These are phyloP conservation scores for Immersiella caudata DNA, from an alignment of 495 filamentous ascomycete genomes.

Conservation along the genomic window DNA sequence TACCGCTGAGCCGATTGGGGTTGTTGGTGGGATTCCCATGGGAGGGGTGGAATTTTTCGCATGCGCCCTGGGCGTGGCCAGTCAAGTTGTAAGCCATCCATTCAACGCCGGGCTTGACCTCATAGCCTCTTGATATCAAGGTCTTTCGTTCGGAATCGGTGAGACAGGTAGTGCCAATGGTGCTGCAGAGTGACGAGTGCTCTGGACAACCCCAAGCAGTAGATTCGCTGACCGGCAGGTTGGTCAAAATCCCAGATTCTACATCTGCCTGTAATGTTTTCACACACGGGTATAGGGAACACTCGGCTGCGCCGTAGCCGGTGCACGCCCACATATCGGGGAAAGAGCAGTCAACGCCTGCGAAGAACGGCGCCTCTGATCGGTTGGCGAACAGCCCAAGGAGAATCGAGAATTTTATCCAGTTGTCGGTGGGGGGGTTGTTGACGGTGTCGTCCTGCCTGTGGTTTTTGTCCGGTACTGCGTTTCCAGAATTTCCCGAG, in stretches of 20 bases:
- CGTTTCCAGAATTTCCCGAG: background rate
- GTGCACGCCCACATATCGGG: conserved; percentile 13
- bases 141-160: background rate
- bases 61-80: background rate
- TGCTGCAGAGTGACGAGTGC: background rate
- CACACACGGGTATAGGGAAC: conserved; percentile 25
- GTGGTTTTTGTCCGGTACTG: background rate
- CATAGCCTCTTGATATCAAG: background rate
- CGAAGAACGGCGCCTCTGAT: background rate
- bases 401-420: background rate
- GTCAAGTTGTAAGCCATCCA: background rate
- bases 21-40: background rate
- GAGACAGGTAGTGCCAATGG: conserved; percentile 6
- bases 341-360: background rate
- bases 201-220: background rate
- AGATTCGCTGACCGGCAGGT: background rate
- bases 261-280: conserved; percentile 17
- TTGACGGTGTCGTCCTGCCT: no score
- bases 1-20: background rate
- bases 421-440: background rate
- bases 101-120: background rate
- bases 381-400: background rate
- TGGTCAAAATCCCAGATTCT: background rate
- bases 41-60: background rate
- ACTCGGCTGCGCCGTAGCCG: conserved; percentile 26